These are phyloP conservation scores for Spizellomyces sp. DNA, from an alignment of 192 early-diverging fungal species.

Conservation along the genomic window DNA sequence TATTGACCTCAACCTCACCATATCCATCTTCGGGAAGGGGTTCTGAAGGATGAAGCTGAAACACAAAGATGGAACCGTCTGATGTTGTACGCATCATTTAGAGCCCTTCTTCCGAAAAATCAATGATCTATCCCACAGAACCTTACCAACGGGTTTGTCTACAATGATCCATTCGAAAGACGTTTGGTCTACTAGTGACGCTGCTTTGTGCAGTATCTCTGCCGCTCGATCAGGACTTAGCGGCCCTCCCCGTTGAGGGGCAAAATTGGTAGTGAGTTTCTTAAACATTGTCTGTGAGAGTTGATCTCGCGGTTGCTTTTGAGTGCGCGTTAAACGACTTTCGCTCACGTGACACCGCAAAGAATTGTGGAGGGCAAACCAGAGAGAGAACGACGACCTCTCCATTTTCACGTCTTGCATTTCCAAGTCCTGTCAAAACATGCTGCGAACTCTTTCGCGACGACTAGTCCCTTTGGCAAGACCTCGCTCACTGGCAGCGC, in stretches of 20 bases:
- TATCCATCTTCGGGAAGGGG: conserved; percentile 40
- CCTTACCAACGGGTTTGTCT: conserved; percentile 38
- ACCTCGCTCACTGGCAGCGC: background rate
- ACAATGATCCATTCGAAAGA: conserved; percentile 36
- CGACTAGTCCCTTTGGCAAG: background rate
- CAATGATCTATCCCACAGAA: background rate
- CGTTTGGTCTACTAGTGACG: conserved; percentile 7
- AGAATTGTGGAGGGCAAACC: too few species aligned
- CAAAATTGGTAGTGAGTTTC: conserved; percentile 31
- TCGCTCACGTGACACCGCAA: background rate
- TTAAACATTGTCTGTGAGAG: conserved; percentile 18
- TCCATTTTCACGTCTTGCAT: too few species aligned
- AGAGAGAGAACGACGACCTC: too few species aligned
- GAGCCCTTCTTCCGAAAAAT: too few species aligned
- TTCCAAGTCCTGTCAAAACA: background rate
- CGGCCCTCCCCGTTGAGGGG: conserved; percentile 22
- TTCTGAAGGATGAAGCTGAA: conserved; percentile 25
- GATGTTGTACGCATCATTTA: background rate
- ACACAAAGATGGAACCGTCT: conserved; percentile 41
- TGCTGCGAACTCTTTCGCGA: background rate
- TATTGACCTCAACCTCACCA: conserved; percentile 1
- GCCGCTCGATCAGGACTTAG: conserved; percentile 16
- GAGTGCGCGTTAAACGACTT: background rate
- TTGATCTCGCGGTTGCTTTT: background rate
- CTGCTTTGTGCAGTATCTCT: conserved; percentile 17